Conservation (phyloP, 768 basidiomycete genomes). For the Saitozyma sp. region DNA sequence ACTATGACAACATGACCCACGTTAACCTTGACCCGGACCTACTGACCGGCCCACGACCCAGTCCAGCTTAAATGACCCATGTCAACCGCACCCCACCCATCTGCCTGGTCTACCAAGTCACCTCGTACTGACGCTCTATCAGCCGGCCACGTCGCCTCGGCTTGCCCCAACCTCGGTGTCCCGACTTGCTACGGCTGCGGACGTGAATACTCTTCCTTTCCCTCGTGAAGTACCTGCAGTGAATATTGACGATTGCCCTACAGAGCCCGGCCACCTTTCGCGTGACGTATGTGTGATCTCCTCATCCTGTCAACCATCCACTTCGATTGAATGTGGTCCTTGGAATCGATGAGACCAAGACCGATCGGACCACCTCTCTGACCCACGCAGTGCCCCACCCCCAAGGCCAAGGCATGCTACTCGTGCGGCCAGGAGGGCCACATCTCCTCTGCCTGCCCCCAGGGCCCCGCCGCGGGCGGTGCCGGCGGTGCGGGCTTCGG, state of each 20-base stretch:
- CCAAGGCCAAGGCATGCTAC: constrained; percentile 52
- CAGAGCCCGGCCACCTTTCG: constrained; percentile 46
- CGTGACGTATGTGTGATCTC: constrained; percentile 32
- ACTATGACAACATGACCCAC: too few species aligned
- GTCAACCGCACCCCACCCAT: background rate
- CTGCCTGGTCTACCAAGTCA: background rate
- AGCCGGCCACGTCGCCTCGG: constrained; percentile 51
- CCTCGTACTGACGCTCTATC: constrained; percentile 3
- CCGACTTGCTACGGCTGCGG: constrained; percentile 52
- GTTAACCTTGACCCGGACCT: too few species aligned
- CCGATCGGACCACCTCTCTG: background rate
- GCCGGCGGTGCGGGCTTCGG: constrained; percentile 33
- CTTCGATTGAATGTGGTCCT: too few species aligned
- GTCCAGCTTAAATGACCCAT: constrained; percentile 2
- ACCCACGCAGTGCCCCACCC: constrained; percentile 43
- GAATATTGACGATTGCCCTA: too few species aligned
- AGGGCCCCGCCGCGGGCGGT: constrained; percentile 35
- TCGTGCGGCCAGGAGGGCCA: constrained; percentile 51
- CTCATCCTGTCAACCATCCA: background rate
- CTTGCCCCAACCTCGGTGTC: constrained; percentile 44
- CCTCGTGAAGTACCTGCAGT: too few species aligned
- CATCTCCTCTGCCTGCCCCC: constrained; percentile 49
- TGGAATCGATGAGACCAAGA: too few species aligned
- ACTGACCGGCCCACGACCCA: background rate
- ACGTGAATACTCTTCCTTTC: background rate